A percentile compares a stretch with the other conserved stretches of the same genome.
These are phyloP conservation scores for Rosellinia necatrix DNA, from an alignment of 2,329 filamentous ascomycete species.

Conservation along the genomic window DNA sequence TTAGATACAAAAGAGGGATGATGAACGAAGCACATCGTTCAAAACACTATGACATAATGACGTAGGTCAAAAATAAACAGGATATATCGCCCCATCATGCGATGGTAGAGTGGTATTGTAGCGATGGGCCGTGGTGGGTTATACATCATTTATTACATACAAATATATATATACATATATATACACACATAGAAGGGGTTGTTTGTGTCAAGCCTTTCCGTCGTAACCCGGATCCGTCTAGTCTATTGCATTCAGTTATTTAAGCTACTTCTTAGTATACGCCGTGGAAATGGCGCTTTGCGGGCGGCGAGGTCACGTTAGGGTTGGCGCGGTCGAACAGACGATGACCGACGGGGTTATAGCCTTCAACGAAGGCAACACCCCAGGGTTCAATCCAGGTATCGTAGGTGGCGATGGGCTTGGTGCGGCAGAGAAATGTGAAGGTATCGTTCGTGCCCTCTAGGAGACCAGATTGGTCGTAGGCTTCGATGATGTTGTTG, in stretches of 20 bases:
- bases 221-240: no score
- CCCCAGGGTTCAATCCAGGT: conserved; percentile 13
- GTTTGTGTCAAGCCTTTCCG: no score
- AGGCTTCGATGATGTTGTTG: conserved; percentile 21
- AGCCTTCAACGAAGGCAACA: conserved; percentile 8
- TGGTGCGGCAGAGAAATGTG: conserved; percentile 25
- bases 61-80: no score
- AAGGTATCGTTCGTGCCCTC: conserved; percentile 31
- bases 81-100: no score
- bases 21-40: no score
- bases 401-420: conserved; percentile 28
- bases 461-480: conserved; percentile 26
- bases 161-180: no score
- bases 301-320: not conserved
- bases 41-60: no score
- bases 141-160: no score
- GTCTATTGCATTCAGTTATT: not conserved
- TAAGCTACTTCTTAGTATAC: not conserved
- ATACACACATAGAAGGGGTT: no score
- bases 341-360: conserved; percentile 12
- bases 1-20: no score
- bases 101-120: no score
- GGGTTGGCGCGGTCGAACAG: conserved; percentile 11
- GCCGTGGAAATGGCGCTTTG: not conserved
- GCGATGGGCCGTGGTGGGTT: no score